These are phyloP conservation scores for Eucommia ulmoides DNA, from an alignment of 257 asterid species.

Conservation along the genomic window DNA sequence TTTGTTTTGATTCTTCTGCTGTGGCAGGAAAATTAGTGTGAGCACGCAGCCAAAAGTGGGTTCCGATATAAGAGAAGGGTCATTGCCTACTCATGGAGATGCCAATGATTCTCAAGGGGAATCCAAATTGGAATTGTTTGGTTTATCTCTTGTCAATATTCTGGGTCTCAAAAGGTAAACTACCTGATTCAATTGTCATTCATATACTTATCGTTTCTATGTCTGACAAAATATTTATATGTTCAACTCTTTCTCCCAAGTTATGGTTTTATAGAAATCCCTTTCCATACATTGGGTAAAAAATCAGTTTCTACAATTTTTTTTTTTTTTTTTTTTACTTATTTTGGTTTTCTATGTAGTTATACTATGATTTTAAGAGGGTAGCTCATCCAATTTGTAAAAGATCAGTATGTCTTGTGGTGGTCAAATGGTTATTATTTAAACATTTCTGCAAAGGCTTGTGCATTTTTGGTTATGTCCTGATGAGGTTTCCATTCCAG, in stretches of 20 bases:
- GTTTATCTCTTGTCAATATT: conserved; percentile 90
- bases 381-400: background rate
- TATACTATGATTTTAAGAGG: background rate
- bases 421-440: background rate
- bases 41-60: conserved; percentile 20
- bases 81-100: conserved; percentile 37
- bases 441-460: background rate
- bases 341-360: background rate
- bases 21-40: conserved; percentile 47
- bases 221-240: background rate
- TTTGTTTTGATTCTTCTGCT: conserved; percentile 15
- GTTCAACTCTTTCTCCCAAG: background rate
- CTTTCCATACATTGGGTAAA: background rate
- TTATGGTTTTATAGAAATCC: background rate
- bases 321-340: background rate
- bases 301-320: background rate
- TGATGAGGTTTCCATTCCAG: conserved; percentile 38
- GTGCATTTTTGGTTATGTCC: conserved; percentile 1
- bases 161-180: conserved; percentile 90
- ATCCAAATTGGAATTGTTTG: conserved; percentile 92
- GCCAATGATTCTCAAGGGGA: conserved; percentile 51
- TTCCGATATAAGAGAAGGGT: conserved; percentile 46
- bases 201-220: background rate
- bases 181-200: background rate
- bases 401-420: background rate